Evolutionary conservation across 768 basidiomycete genomes (phyloP).

Genomic region (Phanerochaete sordida): DNA sequence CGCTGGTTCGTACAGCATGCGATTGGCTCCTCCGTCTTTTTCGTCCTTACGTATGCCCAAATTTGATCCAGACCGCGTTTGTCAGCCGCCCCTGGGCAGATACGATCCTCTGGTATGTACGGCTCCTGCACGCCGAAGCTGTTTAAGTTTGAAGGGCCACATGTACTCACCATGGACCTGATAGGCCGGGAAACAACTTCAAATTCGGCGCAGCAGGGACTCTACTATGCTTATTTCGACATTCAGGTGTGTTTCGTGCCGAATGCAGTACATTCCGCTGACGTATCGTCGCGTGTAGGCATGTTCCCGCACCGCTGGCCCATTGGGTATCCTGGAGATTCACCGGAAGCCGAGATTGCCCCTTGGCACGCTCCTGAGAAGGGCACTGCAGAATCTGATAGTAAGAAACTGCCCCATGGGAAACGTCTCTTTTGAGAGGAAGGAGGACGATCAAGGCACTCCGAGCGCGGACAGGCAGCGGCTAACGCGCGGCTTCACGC

Average conservation of each 20-base stretch:
- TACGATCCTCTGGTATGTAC: neutral
- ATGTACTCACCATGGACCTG: neutral
- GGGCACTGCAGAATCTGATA: slow-evolving; percentile 11
- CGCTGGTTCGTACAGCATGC: neutral
- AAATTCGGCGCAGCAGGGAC: neutral
- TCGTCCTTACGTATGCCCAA: slow-evolving; percentile 1
- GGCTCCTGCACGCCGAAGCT: neutral
- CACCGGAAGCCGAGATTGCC: slow-evolving; percentile 16
- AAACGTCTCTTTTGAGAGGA: slow-evolving; percentile 6
- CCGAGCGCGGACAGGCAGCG: neutral
- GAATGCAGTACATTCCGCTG: neutral
- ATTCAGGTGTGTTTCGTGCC: neutral
- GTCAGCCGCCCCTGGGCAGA: neutral
- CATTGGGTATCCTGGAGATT: slow-evolving; percentile 5
- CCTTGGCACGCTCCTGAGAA: slow-evolving; percentile 16
- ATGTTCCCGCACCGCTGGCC: neutral
- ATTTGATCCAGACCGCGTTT: neutral
- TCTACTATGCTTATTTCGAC: neutral
- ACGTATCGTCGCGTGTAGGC: neutral
- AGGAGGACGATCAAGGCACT: slow-evolving; percentile 11
- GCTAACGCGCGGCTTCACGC: neutral
- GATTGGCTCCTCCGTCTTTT: neutral
- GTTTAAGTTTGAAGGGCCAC: slow-evolving; percentile 6
- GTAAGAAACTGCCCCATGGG: slow-evolving; percentile 8
- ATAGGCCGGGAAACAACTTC: slow-evolving; percentile 6